phyloP scores from a whole-genome alignment of 2,329 filamentous ascomycete species.

The Penicillium sp. region DNA sequence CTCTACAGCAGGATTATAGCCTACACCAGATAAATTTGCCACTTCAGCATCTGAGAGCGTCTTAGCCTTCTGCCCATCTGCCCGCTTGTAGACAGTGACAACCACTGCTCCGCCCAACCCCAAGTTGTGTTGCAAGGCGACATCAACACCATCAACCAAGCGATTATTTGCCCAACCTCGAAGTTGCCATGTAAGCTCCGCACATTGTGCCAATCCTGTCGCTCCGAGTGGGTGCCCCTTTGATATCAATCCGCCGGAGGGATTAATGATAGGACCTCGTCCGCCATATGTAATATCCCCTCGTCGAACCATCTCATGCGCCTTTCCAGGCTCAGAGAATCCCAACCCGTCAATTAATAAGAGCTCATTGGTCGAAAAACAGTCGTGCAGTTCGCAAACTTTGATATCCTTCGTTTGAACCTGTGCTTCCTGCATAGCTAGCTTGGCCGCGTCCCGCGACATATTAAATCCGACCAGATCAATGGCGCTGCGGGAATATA shows the following conservation, averaged over 20 bases:
- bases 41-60: conserved; percentile 66
- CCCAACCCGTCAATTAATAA: conserved; percentile 83
- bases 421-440: conserved; percentile 71
- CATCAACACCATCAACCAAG: conserved; percentile 66
- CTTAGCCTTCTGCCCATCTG: conserved; percentile 70
- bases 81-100: conserved; percentile 85
- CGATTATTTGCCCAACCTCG: conserved; percentile 97
- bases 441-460: conserved; percentile 70
- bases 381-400: conserved; percentile 93
- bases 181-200: conserved; percentile 93
- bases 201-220: conserved; percentile 92
- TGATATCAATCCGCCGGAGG: conserved; percentile 88
- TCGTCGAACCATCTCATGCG: conserved; percentile 82
- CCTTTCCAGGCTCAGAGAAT: conserved; percentile 77
- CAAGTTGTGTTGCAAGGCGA: conserved; percentile 87
- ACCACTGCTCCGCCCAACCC: conserved; percentile 89
- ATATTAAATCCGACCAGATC: conserved; percentile 89
- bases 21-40: conserved; percentile 68
- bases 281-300: conserved; percentile 92
- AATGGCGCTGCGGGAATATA: conserved; percentile 81
- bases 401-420: conserved; percentile 68
- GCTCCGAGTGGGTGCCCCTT: conserved; percentile 95
- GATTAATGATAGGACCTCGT: conserved; percentile 75
- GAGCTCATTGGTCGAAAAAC: conserved; percentile 95
- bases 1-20: conserved; percentile 89